These are phyloP conservation scores for Hirschioporus abietinus DNA, from an alignment of 768 basidiomycete species.

Conservation along the genomic window DNA sequence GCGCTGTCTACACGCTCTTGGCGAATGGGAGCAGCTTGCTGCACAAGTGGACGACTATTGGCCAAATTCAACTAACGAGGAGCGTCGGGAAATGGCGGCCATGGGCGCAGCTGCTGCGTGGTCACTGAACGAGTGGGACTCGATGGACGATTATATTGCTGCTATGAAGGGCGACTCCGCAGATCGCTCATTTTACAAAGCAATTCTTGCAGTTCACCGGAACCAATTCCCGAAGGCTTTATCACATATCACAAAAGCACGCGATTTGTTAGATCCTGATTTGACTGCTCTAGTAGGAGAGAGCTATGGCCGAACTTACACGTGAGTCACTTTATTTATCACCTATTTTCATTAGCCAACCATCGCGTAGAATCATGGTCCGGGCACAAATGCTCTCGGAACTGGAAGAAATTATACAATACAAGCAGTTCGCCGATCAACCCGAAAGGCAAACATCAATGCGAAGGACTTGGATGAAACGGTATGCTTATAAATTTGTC, in stretches of 20 bases:
- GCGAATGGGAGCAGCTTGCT: conserved; percentile 94
- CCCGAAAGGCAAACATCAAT: conserved; percentile 88
- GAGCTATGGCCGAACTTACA: conserved; percentile 95
- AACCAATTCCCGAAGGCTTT: conserved; percentile 92
- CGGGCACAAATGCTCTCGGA: conserved; percentile 98
- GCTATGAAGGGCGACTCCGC: conserved; percentile 92
- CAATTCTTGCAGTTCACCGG: conserved; percentile 92
- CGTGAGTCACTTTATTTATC: conserved; percentile 45
- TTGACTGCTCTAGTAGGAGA: conserved; percentile 89
- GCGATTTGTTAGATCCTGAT: conserved; percentile 89
- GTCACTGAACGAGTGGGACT: conserved; percentile 95
- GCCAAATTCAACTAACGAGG: conserved; percentile 75
- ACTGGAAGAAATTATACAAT: conserved; percentile 93
- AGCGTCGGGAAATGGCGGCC: conserved; percentile 87
- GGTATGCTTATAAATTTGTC: conserved; percentile 40
- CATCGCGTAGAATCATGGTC: conserved; percentile 71
- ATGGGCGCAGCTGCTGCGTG: conserved; percentile 97
- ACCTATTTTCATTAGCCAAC: conserved; percentile 9
- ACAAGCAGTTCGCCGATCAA: conserved; percentile 92
- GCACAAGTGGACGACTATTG: conserved; percentile 84
- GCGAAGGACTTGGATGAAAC: conserved; percentile 95
- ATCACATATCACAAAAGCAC: conserved; percentile 84
- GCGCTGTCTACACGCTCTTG: conserved; percentile 94
- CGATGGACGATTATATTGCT: conserved; percentile 95
- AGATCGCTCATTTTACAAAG: conserved; percentile 93